Percentiles rank a stretch among this genome's conserved stretches.
phyloP scores from a whole-genome alignment of 2,329 filamentous ascomycete genomes.

The Talaromyces piceae region DNA sequence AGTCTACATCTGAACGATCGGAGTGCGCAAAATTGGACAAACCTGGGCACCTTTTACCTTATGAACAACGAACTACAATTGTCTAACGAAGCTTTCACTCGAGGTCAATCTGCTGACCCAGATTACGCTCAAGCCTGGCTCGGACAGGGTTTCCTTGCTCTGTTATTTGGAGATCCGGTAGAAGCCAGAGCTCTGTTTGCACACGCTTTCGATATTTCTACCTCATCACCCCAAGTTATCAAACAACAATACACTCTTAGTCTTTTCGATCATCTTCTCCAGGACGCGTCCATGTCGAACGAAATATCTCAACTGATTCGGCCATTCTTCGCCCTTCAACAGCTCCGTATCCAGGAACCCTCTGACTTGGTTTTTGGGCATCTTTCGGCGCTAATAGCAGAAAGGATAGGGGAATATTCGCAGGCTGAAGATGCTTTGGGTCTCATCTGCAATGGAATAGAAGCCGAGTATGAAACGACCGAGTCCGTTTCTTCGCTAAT shows the following conservation, averaged over 20 bases:
- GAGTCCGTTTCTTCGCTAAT: conserved; percentile 69
- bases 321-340: conserved; percentile 79
- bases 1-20: conserved; percentile 89
- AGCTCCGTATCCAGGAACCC: conserved; percentile 65
- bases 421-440: conserved; percentile 59
- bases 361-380: conserved; percentile 67
- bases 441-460: conserved; percentile 60
- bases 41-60: conserved; percentile 78
- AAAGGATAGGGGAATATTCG: conserved; percentile 64
- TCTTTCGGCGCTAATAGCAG: conserved; percentile 70
- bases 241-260: conserved; percentile 74
- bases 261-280: conserved; percentile 72
- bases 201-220: conserved; percentile 88
- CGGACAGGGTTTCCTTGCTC: conserved; percentile 79
- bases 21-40: conserved; percentile 79
- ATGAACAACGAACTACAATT: conserved; percentile 74
- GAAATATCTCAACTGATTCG: conserved; percentile 62
- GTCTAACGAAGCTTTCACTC: conserved; percentile 83
- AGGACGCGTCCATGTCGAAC: conserved; percentile 46
- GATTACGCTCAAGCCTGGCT: conserved; percentile 92
- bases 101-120: conserved; percentile 88
- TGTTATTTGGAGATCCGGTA: conserved; percentile 62
- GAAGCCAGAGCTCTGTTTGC: conserved; percentile 83
- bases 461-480: conserved; percentile 74
- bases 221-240: conserved; percentile 63